Evolutionary conservation across 306 rosid genomes (phyloP).

Genomic region (Datisca glomerata): DNA sequence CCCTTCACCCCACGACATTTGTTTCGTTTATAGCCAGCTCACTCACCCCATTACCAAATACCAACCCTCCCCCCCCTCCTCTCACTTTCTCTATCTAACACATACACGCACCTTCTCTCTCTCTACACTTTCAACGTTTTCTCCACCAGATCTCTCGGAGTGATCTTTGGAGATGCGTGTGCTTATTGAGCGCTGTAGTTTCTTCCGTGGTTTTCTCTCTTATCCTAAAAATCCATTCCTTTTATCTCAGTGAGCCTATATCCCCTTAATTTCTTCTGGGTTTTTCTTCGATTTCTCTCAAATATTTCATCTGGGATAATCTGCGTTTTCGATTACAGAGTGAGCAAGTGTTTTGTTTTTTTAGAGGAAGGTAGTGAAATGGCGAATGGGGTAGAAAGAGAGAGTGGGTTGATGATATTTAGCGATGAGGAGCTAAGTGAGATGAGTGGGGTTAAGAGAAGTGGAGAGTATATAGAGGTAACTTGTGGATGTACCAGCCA

Average conservation of each 20-base stretch:
- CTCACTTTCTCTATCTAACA: constrained; percentile 11
- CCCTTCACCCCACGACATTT: constrained; percentile 44
- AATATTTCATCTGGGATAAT: constrained; percentile 10
- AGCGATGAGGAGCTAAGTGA: constrained; percentile 83
- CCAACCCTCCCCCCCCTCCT: constrained; percentile 24
- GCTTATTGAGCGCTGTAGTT: constrained; percentile 16
- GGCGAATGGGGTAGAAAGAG: constrained; percentile 55
- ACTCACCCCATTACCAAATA: constrained; percentile 45
- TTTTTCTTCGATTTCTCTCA: constrained; percentile 24
- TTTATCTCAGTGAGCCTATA: neutral
- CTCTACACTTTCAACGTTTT: constrained; percentile 27
- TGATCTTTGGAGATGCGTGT: constrained; percentile 38
- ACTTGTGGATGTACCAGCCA: constrained; percentile 97
- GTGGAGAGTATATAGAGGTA: constrained; percentile 67
- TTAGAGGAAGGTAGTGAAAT: constrained; percentile 18
- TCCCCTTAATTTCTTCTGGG: constrained; percentile 11
- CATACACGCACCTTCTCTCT: constrained; percentile 15
- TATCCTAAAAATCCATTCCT: constrained; percentile 14
- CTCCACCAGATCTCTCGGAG: constrained; percentile 62
- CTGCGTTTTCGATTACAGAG: constrained; percentile 30
- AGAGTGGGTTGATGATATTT: constrained; percentile 45
- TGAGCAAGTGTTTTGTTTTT: constrained; percentile 2
- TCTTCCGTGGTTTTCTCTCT: constrained; percentile 6
- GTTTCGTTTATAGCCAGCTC: constrained; percentile 58
- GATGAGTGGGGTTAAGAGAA: constrained; percentile 65